Evolutionary conservation across 2,329 filamentous ascomycete genomes (phyloP).

Genomic region (Alternaria gaisen): DNA sequence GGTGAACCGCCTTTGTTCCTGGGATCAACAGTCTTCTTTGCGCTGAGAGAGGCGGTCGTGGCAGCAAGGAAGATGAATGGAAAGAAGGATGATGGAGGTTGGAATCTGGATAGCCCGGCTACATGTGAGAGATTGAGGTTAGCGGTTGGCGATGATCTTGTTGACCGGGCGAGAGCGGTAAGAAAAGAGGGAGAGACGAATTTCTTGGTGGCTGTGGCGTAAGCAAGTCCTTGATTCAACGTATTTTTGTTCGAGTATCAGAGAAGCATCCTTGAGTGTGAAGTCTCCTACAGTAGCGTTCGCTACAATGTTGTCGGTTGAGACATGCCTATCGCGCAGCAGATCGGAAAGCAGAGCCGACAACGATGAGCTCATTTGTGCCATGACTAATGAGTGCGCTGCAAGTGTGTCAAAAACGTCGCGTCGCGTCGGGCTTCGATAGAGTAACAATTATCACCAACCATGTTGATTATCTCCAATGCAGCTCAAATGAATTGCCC

Average conservation of each 20-base stretch:
- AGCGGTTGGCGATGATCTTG: constrained; percentile 80
- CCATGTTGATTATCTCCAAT: background rate
- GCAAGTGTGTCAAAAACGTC: constrained; percentile 22
- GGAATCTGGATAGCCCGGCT: constrained; percentile 76
- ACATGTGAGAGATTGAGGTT: constrained; percentile 83
- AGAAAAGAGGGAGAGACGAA: constrained; percentile 72
- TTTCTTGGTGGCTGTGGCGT: constrained; percentile 44
- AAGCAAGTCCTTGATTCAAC: background rate
- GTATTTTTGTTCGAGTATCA: background rate
- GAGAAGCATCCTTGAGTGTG: background rate
- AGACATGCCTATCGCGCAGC: constrained; percentile 1
- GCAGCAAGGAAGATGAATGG: constrained; percentile 67
- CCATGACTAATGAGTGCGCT: constrained; percentile 23
- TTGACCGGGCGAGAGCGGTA: constrained; percentile 72
- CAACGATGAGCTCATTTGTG: background rate
- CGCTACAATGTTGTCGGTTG: background rate
- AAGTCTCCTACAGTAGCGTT: background rate
- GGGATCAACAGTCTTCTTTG: constrained; percentile 85
- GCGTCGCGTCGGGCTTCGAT: background rate
- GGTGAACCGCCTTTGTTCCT: constrained; percentile 78
- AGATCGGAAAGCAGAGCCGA: constrained; percentile 6
- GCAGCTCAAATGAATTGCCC: background rate
- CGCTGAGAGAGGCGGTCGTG: constrained; percentile 81
- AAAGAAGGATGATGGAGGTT: constrained; percentile 54
- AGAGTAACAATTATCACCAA: background rate